Evolutionary conservation across 2,329 filamentous ascomycete genomes (phyloP).

Genomic region (Shiraia sp.): DNA sequence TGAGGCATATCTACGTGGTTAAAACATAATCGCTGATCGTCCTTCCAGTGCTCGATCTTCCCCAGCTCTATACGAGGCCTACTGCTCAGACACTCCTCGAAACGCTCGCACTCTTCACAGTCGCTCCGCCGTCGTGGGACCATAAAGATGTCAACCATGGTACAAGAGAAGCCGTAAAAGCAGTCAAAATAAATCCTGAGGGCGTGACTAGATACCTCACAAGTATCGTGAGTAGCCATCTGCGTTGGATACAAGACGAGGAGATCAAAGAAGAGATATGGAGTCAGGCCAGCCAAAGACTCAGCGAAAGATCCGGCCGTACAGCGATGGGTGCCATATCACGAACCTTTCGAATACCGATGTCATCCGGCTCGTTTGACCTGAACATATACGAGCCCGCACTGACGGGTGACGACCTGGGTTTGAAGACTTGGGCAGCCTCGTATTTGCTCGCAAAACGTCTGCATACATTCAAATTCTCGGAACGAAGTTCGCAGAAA

Average conservation of each 20-base stretch:
- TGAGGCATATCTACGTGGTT: neutral
- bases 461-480: constrained; percentile 51
- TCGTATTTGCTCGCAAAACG: constrained; percentile 82
- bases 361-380: constrained; percentile 48
- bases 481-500: neutral
- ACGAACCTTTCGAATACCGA: constrained; percentile 63
- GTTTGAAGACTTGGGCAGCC: constrained; percentile 94
- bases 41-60: constrained; percentile 69
- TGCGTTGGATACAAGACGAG: constrained; percentile 71
- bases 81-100: constrained; percentile 65
- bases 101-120: constrained; percentile 67
- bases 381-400: constrained; percentile 83
- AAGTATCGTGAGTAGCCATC: constrained; percentile 66
- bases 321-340: constrained; percentile 67
- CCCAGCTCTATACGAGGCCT: constrained; percentile 81
- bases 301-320: constrained; percentile 85
- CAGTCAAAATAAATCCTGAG: constrained; percentile 49
- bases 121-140: constrained; percentile 72
- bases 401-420: constrained; percentile 83
- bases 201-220: constrained; percentile 68
- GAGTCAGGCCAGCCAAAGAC: constrained; percentile 75
- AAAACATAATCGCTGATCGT: constrained; percentile 12
- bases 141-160: constrained; percentile 47
- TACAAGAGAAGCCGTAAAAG: neutral
- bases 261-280: constrained; percentile 71